These are phyloP conservation scores for Escallonia herrerae DNA, from an alignment of 129 eudicot species.

Conservation along the genomic window DNA sequence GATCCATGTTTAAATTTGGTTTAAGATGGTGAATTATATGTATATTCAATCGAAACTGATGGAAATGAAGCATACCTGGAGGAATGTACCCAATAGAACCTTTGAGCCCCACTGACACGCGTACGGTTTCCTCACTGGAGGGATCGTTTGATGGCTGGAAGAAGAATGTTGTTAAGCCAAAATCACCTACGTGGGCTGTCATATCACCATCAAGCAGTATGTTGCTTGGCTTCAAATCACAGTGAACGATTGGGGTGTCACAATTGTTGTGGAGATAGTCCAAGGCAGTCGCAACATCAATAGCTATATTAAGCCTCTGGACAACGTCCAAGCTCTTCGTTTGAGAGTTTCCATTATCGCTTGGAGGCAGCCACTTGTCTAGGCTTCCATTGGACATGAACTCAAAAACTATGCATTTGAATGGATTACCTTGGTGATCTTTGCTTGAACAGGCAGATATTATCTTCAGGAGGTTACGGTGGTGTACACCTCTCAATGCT, in stretches of 20 bases:
- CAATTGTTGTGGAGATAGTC: constrained; percentile 24
- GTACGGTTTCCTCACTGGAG: background rate
- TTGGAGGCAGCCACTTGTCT: constrained; percentile 8
- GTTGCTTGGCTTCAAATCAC: constrained; percentile 23
- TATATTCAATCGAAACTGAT: background rate
- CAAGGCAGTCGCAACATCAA: constrained; percentile 21
- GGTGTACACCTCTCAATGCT: constrained; percentile 1
- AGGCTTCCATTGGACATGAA: constrained; percentile 16
- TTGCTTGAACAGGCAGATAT: constrained; percentile 10
- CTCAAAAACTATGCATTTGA: constrained; percentile 4
- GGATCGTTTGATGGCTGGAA: background rate
- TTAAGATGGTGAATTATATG: background rate
- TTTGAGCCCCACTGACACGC: constrained; percentile 1
- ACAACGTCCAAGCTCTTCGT: constrained; percentile 1
- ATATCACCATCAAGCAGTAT: constrained; percentile 22
- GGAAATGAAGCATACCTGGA: constrained; percentile 2
- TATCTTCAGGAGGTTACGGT: constrained; percentile 10
- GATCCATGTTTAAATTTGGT: background rate
- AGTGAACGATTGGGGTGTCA: constrained; percentile 11
- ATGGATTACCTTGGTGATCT: constrained; percentile 9
- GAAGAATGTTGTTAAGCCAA: constrained; percentile 18
- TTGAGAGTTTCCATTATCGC: background rate
- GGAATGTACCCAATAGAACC: constrained; percentile 17
- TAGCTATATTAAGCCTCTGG: constrained; percentile 12
- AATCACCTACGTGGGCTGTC: constrained; percentile 22